Evolutionary conservation across 2,329 filamentous ascomycete species (phyloP).

Genomic region (Cytospora piceicola): DNA sequence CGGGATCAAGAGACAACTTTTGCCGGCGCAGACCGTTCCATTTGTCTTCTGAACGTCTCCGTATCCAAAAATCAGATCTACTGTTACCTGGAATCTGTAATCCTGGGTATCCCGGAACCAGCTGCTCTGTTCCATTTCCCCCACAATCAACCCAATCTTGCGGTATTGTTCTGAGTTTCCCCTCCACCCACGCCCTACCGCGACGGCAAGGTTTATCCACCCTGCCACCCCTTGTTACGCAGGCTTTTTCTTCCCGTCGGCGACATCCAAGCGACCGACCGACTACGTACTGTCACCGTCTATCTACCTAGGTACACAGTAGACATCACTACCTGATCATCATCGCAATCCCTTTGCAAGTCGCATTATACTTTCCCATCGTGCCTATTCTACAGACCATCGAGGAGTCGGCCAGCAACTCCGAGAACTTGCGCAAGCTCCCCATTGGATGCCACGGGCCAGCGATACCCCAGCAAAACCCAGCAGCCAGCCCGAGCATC

Average conservation of each 20-base stretch:
- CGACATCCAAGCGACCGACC: too few species aligned
- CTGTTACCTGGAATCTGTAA: background rate
- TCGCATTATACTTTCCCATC: background rate
- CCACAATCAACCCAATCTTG: background rate
- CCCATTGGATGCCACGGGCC: slow-evolving; percentile 4
- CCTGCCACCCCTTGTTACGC: background rate
- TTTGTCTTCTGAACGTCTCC: background rate
- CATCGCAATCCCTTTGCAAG: background rate
- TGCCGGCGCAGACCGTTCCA: background rate
- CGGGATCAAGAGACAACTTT: background rate
- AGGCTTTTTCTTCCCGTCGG: background rate
- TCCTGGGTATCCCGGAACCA: background rate
- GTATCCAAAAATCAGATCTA: background rate
- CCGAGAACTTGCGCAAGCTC: background rate
- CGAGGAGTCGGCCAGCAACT: slow-evolving; percentile 2
- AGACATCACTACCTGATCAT: background rate
- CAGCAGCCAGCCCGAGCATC: background rate
- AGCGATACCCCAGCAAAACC: background rate
- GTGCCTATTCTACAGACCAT: background rate
- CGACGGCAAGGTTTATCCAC: background rate
- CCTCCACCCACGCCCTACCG: background rate
- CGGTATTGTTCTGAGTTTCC: background rate
- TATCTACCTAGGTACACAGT: background rate
- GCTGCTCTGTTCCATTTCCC: background rate
- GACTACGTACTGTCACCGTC: background rate